These are phyloP conservation scores for Russula brevipes DNA, from an alignment of 768 basidiomycete species.

Conservation along the genomic window DNA sequence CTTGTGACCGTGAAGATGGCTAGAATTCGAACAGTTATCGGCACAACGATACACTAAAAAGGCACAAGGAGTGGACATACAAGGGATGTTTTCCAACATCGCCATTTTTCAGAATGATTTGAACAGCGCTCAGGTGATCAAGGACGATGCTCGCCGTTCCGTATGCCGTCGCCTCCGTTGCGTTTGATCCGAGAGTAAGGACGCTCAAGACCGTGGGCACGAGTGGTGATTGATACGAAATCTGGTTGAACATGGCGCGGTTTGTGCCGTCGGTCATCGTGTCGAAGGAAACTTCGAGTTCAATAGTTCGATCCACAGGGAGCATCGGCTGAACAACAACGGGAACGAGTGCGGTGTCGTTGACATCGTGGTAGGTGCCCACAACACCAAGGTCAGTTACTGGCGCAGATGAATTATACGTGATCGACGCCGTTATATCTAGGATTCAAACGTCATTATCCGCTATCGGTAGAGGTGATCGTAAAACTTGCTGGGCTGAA, in stretches of 20 bases:
- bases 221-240: slow-evolving; percentile 62
- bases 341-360: slow-evolving; percentile 70
- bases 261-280: slow-evolving; percentile 86
- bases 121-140: slow-evolving; percentile 67
- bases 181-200: slow-evolving; percentile 71
- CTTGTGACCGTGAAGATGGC: slow-evolving; percentile 90
- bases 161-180: slow-evolving; percentile 63
- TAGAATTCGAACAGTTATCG: slow-evolving; percentile 28
- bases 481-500: slow-evolving; percentile 62
- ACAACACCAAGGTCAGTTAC: slow-evolving; percentile 50
- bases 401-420: slow-evolving; percentile 55
- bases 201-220: slow-evolving; percentile 75
- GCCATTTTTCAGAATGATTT: slow-evolving; percentile 68
- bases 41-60: slow-evolving; percentile 1
- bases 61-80: slow-evolving; percentile 39
- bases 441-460: background rate
- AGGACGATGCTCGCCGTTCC: slow-evolving; percentile 75
- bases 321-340: slow-evolving; percentile 47
- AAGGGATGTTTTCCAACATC: slow-evolving; percentile 81
- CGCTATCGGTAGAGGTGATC: background rate
- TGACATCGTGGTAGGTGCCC: slow-evolving; percentile 53
- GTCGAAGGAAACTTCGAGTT: slow-evolving; percentile 71
- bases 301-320: slow-evolving; percentile 50
- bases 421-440: slow-evolving; percentile 83
- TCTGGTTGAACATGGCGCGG: slow-evolving; percentile 66